A percentile compares a stretch with the other conserved stretches of the same genome.
These are phyloP conservation scores for Populus hybrid DNA, from an alignment of 441 rosid species.

Conservation along the genomic window DNA sequence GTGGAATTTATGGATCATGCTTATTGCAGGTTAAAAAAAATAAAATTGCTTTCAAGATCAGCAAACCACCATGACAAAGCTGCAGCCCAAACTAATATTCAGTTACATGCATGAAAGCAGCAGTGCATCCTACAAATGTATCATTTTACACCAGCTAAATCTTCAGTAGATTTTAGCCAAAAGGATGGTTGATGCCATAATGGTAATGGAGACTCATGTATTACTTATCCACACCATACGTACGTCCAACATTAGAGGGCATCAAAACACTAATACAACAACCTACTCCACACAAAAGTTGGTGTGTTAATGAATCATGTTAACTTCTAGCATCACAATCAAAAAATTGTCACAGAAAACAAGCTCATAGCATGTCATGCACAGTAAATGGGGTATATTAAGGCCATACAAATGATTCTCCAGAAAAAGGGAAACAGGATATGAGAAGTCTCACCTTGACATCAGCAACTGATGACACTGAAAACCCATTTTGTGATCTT, in stretches of 20 bases:
- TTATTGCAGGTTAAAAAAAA: background rate
- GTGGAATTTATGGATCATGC: background rate
- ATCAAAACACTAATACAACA: background rate
- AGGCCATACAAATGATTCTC: background rate
- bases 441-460: conserved; percentile 47
- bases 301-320: background rate
- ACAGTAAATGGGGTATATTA: conserved; percentile 29
- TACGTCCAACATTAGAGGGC: background rate
- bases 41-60: background rate
- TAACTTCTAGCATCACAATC: background rate
- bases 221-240: background rate
- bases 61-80: background rate
- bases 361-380: conserved; percentile 39
- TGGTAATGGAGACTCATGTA: background rate
- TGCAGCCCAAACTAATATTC: background rate
- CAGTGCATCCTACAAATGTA: background rate
- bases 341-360: conserved; percentile 42
- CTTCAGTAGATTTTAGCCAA: background rate
- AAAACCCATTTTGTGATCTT: conserved; percentile 55
- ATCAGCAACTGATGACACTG: conserved; percentile 57
- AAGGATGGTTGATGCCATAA: background rate
- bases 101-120: background rate
- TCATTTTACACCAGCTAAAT: background rate
- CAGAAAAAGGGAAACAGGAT: conserved; percentile 4
- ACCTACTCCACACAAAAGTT: background rate